Evolutionary conservation across 139 green algal species (phyloP), one percentile per base, ranked within the genome.

Genomic region (Chlamydomonas eustigma): DNA sequence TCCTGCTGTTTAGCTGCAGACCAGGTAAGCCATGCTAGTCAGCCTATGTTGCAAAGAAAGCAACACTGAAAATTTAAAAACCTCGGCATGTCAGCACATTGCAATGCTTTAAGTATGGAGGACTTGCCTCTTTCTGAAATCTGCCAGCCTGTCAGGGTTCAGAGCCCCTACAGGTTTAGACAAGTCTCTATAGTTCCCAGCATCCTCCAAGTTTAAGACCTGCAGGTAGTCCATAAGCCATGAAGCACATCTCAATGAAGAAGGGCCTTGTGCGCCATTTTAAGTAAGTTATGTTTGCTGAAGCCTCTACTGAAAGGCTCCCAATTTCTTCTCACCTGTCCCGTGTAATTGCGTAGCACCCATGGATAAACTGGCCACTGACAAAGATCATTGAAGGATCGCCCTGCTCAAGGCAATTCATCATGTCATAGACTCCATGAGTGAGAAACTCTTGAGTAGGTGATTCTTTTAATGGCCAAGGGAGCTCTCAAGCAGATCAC

Each of bases 281-380:
- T 18, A 58, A 58, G 12, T 18, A 58, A 12, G 44, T 58, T 18
- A 58, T 58, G 44, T 58, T 58, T 58, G 12, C 12, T 58, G 44
- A 58, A n/a, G n/a, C n/a, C n/a, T n/a, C n/a, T 58, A 58, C 44
- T 58, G 44, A 58, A 12, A 58, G 12, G 44, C 44, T 28, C 18
- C 44, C 18, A 18, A 22, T 4, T 50, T 37, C 70, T 32, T 8
- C 22, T 52, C 52, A 64, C 36, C 35, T 64, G 30, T 22, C 22
- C 78, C 25, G 71, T 75, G 85, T 96, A 99, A 81, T 98, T 93
- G 1, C 69, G 12, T 69, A 99, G 80, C 39, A 99, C 90, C 95
- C 95, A 99, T 25, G 95, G 95, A 36, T 97, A 94, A 28, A 99
- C 94, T 0, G 92, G 92, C 84, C 89, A 97, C 85, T 96, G 89